Conservation (phyloP, 805 yeast species). For the Metschnikowia dekortorum region DNA sequence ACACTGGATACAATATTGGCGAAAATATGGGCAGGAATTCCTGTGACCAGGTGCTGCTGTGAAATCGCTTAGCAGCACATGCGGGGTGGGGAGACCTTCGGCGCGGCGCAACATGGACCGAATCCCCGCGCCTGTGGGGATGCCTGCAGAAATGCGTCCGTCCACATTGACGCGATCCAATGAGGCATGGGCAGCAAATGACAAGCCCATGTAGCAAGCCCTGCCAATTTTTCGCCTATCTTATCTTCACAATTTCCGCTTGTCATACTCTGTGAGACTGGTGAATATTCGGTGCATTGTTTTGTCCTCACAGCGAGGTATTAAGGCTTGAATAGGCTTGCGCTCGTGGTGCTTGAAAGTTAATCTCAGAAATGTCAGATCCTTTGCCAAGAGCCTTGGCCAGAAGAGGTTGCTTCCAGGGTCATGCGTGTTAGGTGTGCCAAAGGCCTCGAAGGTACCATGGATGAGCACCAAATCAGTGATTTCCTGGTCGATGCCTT, state of each 20-base stretch:
- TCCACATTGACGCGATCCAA: background rate
- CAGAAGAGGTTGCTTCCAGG: slow-evolving; percentile 23
- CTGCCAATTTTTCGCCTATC: background rate
- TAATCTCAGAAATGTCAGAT: slow-evolving; percentile 28
- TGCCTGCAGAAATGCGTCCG: background rate
- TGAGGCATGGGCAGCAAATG: background rate
- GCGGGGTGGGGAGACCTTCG: background rate
- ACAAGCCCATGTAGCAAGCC: background rate
- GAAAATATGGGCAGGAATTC: background rate
- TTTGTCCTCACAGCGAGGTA: slow-evolving; percentile 31
- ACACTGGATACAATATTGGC: background rate
- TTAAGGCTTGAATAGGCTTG: slow-evolving; percentile 17
- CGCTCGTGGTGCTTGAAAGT: slow-evolving; percentile 16
- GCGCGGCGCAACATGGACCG: background rate
- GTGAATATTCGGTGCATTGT: slow-evolving; percentile 8
- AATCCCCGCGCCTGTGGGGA: background rate
- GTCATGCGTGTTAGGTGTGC: slow-evolving; percentile 48
- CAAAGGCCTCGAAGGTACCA: slow-evolving; percentile 52
- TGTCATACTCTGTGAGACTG: slow-evolving; percentile 11
- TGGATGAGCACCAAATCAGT: slow-evolving; percentile 56
- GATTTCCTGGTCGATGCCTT: slow-evolving; percentile 13
- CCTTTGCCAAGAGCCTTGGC: slow-evolving; percentile 31
- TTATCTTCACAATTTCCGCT: background rate
- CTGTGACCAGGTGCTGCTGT: background rate
- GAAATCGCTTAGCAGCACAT: slow-evolving; percentile 1